These are phyloP conservation scores for Handroanthus guayacan DNA, from an alignment of 257 asterid genomes.

Conservation along the genomic window DNA sequence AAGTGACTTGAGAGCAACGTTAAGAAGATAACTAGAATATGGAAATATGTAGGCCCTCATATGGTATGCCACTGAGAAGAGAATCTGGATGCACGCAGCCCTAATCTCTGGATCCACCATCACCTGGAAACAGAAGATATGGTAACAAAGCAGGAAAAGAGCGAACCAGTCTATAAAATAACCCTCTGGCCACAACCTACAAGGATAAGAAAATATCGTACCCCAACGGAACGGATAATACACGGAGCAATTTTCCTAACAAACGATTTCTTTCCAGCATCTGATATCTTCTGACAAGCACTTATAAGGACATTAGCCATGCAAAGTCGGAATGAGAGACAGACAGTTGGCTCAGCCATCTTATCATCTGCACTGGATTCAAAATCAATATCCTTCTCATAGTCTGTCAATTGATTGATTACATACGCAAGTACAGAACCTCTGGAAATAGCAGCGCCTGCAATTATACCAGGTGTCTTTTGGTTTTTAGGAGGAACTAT, in stretches of 20 bases:
- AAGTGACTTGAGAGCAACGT: slow-evolving; percentile 63
- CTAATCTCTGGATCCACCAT: slow-evolving; percentile 58
- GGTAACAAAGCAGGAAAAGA: not conserved
- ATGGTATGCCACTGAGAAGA: slow-evolving; percentile 74
- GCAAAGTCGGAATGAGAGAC: slow-evolving; percentile 71
- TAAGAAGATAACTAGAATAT: slow-evolving; percentile 61
- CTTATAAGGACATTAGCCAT: slow-evolving; percentile 94
- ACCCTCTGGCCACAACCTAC: slow-evolving; percentile 5
- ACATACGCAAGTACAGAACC: slow-evolving; percentile 62
- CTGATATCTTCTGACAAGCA: slow-evolving; percentile 79
- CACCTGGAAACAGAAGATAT: slow-evolving; percentile 48
- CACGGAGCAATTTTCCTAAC: slow-evolving; percentile 61
- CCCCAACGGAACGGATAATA: slow-evolving; percentile 56
- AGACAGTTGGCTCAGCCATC: slow-evolving; percentile 34
- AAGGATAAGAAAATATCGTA: slow-evolving; percentile 23
- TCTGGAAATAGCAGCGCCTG: slow-evolving; percentile 49
- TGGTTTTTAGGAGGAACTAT: slow-evolving; percentile 25
- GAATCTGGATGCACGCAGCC: slow-evolving; percentile 84
- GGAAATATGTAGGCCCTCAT: slow-evolving; percentile 69
- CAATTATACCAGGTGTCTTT: slow-evolving; percentile 31
- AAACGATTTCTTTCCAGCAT: slow-evolving; percentile 60
- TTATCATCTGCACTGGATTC: slow-evolving; percentile 41
- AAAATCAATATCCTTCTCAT: slow-evolving; percentile 35
- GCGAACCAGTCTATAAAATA: not conserved
- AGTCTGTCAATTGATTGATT: slow-evolving; percentile 53